Conservation (phyloP, 148 eudicot genomes). For the Nyssa sinensis region DNA sequence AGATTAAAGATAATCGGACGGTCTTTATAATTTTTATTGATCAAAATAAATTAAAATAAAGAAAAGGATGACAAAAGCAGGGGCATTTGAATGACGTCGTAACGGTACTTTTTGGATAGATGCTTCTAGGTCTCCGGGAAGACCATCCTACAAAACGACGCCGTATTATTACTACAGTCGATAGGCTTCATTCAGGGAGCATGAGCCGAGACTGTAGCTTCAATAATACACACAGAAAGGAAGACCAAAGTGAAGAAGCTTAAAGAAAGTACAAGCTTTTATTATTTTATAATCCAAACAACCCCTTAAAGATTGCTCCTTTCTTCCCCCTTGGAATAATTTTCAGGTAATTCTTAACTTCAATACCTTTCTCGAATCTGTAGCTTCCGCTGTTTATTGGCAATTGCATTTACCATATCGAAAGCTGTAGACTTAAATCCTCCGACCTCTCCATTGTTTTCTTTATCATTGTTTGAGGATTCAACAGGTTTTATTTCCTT, state of each 20-base stretch:
- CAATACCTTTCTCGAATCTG: neutral
- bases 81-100: too few relatives aligned
- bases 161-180: too few relatives aligned
- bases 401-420: neutral
- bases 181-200: too few relatives aligned
- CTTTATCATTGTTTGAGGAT: neutral
- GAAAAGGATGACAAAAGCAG: too few relatives aligned
- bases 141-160: too few relatives aligned
- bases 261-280: neutral
- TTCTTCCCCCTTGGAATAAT: neutral
- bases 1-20: too few relatives aligned
- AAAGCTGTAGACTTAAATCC: neutral
- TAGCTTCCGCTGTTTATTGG: neutral
- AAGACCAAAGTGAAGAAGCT: neutral
- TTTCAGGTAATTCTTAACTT: neutral
- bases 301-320: neutral
- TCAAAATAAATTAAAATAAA: too few relatives aligned
- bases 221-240: neutral
- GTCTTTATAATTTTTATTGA: too few relatives aligned
- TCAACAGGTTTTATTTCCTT: neutral
- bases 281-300: too few relatives aligned
- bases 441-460: neutral
- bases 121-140: too few relatives aligned
- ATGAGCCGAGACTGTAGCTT: neutral
- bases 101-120: neutral